Percentiles rank a stretch among this genome's conserved stretches.
Evolutionary conservation across 805 yeast genomes (phyloP).

Genomic region (Candida tammaniensis): DNA sequence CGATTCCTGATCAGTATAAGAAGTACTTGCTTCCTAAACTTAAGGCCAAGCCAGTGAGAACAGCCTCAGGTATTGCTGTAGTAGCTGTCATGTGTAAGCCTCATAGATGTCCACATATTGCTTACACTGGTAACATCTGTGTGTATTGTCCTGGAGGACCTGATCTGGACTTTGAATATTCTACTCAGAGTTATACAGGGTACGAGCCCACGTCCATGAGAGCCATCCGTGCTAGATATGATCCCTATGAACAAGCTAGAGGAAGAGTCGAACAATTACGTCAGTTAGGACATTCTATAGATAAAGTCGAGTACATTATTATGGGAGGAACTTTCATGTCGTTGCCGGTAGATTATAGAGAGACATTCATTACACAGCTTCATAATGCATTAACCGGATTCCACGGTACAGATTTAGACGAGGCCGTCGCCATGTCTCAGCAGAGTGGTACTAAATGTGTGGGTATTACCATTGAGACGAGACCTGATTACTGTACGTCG

Average conservation of each 20-base stretch:
- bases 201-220: conserved; percentile 99
- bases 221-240: conserved; percentile 97
- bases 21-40: conserved; percentile 87
- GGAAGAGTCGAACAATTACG: conserved; percentile 95
- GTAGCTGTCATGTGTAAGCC: conserved; percentile 99
- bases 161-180: conserved; percentile 95
- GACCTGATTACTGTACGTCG: conserved; percentile 97
- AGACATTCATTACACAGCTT: conserved; percentile 79
- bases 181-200: conserved; percentile 97
- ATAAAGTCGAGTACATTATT: conserved; percentile 94
- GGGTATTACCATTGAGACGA: conserved; percentile 96
- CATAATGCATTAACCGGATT: conserved; percentile 96
- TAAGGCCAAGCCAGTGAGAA: conserved; percentile 98
- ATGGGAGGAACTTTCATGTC: conserved; percentile 99
- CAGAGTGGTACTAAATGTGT: conserved; percentile 96
- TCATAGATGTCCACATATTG: conserved; percentile 98
- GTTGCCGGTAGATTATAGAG: conserved; percentile 84
- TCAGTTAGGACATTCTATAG: conserved; percentile 93
- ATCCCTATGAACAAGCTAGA: conserved; percentile 97
- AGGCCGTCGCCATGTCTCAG: conserved; percentile 87
- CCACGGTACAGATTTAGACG: conserved; percentile 82
- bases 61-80: conserved; percentile 98
- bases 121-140: conserved; percentile 97
- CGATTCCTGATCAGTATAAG: conserved; percentile 95
- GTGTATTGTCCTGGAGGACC: conserved; percentile 99